Conservation (phyloP, 179 eudicot genomes). For the Beta corolliflora region DNA sequence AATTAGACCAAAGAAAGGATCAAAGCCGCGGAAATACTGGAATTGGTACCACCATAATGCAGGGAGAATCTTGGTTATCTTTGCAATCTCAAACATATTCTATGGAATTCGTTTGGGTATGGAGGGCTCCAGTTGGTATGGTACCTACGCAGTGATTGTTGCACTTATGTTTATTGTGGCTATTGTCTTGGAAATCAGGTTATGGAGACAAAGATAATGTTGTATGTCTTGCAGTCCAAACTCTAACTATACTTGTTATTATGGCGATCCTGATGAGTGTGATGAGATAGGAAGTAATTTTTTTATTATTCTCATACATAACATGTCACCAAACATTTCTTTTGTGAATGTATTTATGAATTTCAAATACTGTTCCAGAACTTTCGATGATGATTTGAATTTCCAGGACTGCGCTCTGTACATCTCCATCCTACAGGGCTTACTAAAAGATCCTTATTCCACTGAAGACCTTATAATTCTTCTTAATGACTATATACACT, state of each 20-base stretch:
- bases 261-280: neutral
- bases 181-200: slow-evolving; percentile 51
- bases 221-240: slow-evolving; percentile 6
- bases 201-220: slow-evolving; percentile 35
- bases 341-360: slow-evolving; percentile 6
- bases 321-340: neutral
- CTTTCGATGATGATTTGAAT: neutral
- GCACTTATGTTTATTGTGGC: slow-evolving; percentile 37
- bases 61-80: slow-evolving; percentile 58
- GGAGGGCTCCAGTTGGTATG: slow-evolving; percentile 72
- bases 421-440: neutral
- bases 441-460: neutral
- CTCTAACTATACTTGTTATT: slow-evolving; percentile 7
- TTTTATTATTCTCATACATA: slow-evolving; percentile 3
- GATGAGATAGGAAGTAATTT: slow-evolving; percentile 6
- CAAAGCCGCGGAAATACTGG: slow-evolving; percentile 84
- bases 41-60: slow-evolving; percentile 78
- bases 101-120: slow-evolving; percentile 70
- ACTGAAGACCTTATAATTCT: neutral
- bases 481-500: neutral
- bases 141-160: slow-evolving; percentile 53
- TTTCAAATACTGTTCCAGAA: neutral
- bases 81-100: slow-evolving; percentile 65
- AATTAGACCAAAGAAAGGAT: slow-evolving; percentile 63
- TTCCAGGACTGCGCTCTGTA: neutral